Base-by-base conservation (phyloP, 1,139 yeast species). In the Yamadazyma blattariae region DNA sequence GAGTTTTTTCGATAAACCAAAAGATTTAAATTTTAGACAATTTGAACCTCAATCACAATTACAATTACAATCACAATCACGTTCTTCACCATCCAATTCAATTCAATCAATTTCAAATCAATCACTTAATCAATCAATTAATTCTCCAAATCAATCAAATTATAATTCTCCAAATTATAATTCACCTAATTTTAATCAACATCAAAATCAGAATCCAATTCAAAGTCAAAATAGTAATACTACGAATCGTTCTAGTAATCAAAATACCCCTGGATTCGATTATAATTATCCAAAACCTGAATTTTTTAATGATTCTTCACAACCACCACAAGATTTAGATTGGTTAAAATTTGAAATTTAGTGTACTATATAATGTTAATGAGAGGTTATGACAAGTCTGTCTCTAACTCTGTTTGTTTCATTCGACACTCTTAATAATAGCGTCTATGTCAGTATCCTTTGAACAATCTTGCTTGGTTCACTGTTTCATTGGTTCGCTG, bases 291-390 rank as follows among this genome's bases (percentile, higher is more conserved):
- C 36, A 5, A 33, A 36, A 23, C 39, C 39, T 2, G 39, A 36
- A 21, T 36, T 29, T 20, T 36, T 36, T 16, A 32, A 32, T 14
- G 31, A 36, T n/a, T n/a, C n/a, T n/a, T n/a, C n/a, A 23, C 31
- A 27, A 9, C 18, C 29, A n/a, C 46, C 50, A 9, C 50, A 46
- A 30, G 74, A 69, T 45, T 57, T 70, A 35, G 75, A 69, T 40
- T 70, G 76, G 76, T 57, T 70, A 40, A 69, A 68, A 46, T 70
- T 70, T 48, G 75, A 68, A 39, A 56, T 69, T 14, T 67, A 53
- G 41, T 38, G 40, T 37, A 37, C 29, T 33, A 31, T 37, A 36
- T 34, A 30, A 30, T 21, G 26, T 34, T 30, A 34, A 21, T 17
- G 24, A 31, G 34, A 31, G 12, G 19, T 25, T 30, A 28, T 24